Conservation (phyloP, 495 filamentous ascomycete species). For the Aspergillus nanangensis region DNA sequence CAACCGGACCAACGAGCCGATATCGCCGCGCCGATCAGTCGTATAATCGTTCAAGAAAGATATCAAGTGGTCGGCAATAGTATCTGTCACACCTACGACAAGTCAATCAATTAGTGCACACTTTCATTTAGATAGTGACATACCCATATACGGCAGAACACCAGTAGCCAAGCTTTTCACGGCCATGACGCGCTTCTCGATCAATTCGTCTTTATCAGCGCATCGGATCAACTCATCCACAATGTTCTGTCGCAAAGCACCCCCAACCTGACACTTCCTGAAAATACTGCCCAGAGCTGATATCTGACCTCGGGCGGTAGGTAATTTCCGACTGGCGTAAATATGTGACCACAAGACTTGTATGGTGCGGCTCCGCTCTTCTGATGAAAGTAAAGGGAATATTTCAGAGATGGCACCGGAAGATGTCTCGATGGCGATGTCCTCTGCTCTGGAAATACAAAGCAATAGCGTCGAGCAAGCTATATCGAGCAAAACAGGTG, state of each 20-base stretch:
- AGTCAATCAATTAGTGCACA: conserved; percentile 14
- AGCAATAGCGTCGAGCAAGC: conserved; percentile 35
- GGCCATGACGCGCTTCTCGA: conserved; percentile 57
- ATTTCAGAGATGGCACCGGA: conserved; percentile 40
- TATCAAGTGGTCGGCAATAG: conserved; percentile 30
- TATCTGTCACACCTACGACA: conserved; percentile 19
- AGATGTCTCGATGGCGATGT: conserved; percentile 42
- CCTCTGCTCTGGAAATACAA: conserved; percentile 43
- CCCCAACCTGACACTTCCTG: conserved; percentile 19
- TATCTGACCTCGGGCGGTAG: conserved; percentile 43
- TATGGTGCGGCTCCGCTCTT: conserved; percentile 29
- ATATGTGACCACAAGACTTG: conserved; percentile 36
- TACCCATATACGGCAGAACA: conserved; percentile 41
- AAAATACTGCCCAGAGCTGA: conserved; percentile 39
- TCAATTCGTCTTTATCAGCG: conserved; percentile 38
- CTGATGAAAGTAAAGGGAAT: conserved; percentile 31
- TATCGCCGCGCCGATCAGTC: conserved; percentile 77
- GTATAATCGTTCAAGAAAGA: conserved; percentile 79
- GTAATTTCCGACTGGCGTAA: conserved; percentile 30
- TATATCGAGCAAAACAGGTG: conserved; percentile 26
- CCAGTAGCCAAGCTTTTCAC: conserved; percentile 54
- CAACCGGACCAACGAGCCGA: conserved; percentile 77
- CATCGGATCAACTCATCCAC: conserved; percentile 31
- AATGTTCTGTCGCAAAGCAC: conserved; percentile 20
- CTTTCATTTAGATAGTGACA: not conserved